phyloP scores from a whole-genome alignment of 2,329 filamentous ascomycete species.

The Sphaerulina vaccinii region DNA sequence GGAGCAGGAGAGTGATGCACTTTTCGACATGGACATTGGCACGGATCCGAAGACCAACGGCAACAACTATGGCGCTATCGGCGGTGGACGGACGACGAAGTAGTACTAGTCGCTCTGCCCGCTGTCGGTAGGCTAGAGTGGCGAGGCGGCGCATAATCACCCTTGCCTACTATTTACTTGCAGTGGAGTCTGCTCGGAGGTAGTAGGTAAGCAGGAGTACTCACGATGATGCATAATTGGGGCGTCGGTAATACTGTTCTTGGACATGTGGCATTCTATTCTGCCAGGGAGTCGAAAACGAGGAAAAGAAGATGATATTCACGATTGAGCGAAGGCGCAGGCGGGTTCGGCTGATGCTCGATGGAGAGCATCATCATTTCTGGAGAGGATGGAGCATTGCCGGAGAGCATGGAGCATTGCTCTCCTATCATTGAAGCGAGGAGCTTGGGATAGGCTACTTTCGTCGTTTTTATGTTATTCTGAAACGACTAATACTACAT shows the following conservation, averaged over 20 bases:
- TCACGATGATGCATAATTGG: background rate
- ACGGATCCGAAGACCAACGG: slow-evolving; percentile 14
- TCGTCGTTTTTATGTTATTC: background rate
- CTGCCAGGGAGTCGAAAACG: background rate
- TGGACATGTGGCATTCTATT: background rate
- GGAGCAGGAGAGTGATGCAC: slow-evolving; percentile 19
- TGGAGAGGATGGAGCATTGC: too few relatives aligned
- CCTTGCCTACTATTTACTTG: too few relatives aligned
- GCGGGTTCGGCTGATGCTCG: background rate
- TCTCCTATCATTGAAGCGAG: too few relatives aligned
- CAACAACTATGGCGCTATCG: slow-evolving; percentile 22
- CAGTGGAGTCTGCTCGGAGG: too few relatives aligned
- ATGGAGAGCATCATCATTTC: background rate
- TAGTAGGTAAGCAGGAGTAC: too few relatives aligned
- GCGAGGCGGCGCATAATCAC: too few relatives aligned
- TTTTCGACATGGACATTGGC: slow-evolving; percentile 29
- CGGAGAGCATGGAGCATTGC: too few relatives aligned
- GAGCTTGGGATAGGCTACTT: background rate
- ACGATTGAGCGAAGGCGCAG: background rate
- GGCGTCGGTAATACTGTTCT: background rate
- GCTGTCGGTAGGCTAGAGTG: background rate
- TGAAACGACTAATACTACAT: background rate
- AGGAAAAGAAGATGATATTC: background rate
- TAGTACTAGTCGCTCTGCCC: slow-evolving; percentile 2
- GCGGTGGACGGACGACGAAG: slow-evolving; percentile 22